phyloP scores from a whole-genome alignment of 257 asterid species.

The Ligustrum vulgare region DNA sequence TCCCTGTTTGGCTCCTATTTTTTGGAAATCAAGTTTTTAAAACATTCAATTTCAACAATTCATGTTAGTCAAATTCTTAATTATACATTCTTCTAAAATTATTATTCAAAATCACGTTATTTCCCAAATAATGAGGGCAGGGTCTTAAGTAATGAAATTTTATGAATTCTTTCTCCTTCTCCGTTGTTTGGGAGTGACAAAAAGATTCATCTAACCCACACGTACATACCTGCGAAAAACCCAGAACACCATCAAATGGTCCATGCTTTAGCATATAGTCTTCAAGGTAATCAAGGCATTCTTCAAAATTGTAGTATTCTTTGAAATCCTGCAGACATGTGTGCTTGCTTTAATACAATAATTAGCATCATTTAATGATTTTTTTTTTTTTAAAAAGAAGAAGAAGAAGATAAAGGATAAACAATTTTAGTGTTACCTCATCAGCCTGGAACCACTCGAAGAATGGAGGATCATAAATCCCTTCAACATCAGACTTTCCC shows the following conservation, averaged over 20 bases:
- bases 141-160: too few species aligned
- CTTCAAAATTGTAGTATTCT: slow-evolving; percentile 40
- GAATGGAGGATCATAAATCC: slow-evolving; percentile 38
- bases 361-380: background rate
- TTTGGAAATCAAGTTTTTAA: too few species aligned
- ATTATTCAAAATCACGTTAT: too few species aligned
- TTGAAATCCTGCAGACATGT: slow-evolving; percentile 17
- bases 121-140: too few species aligned
- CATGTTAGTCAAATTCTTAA: too few species aligned
- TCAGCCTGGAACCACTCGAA: slow-evolving; percentile 37
- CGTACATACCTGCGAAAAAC: slow-evolving; percentile 41
- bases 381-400: too few species aligned
- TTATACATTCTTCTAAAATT: too few species aligned
- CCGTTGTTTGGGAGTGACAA: background rate
- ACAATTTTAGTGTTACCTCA: slow-evolving; percentile 22
- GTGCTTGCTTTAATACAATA: background rate
- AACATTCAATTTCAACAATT: too few species aligned
- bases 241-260: slow-evolving; percentile 44
- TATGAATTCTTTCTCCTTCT: background rate
- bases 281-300: slow-evolving; percentile 34
- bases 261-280: slow-evolving; percentile 38
- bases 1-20: too few species aligned
- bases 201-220: background rate
- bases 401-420: too few species aligned
- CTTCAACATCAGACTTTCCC: slow-evolving; percentile 35